phyloP scores from a whole-genome alignment of 192 early-diverging fungal species.

The Dispira parvispora region DNA sequence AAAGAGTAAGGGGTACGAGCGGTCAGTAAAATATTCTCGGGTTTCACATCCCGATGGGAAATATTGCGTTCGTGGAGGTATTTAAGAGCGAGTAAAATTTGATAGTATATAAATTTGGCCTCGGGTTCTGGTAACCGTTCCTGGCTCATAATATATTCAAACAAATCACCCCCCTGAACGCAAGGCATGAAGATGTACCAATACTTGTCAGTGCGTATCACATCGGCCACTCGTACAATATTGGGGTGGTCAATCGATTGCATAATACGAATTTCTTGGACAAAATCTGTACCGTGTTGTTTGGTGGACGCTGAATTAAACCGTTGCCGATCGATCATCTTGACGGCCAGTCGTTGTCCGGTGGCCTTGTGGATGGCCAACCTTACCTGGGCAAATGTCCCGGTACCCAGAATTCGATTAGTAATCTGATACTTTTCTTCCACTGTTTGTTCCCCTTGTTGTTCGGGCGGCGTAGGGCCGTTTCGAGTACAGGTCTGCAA shows the following conservation, averaged over 20 bases:
- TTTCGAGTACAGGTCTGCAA: background rate
- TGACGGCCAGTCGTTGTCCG: slow-evolving; percentile 58
- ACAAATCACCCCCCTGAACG: slow-evolving; percentile 73
- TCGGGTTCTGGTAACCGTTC: slow-evolving; percentile 62
- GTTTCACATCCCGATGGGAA: slow-evolving; percentile 66
- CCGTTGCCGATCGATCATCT: slow-evolving; percentile 68
- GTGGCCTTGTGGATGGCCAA: slow-evolving; percentile 43
- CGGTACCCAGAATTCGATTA: slow-evolving; percentile 26
- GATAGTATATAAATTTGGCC: slow-evolving; percentile 54
- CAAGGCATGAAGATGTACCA: slow-evolving; percentile 62
- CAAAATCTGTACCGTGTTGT: slow-evolving; percentile 56
- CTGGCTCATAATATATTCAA: slow-evolving; percentile 55
- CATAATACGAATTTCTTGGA: slow-evolving; percentile 59
- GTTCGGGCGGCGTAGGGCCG: background rate
- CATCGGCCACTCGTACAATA: slow-evolving; percentile 50
- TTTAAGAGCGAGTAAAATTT: slow-evolving; percentile 53
- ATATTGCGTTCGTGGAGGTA: slow-evolving; percentile 68
- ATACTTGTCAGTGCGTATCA: slow-evolving; percentile 33
- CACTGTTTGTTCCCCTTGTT: slow-evolving; percentile 11
- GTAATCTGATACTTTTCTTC: slow-evolving; percentile 29
- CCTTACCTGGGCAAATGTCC: slow-evolving; percentile 66
- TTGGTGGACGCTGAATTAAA: slow-evolving; percentile 43
- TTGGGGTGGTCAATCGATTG: slow-evolving; percentile 49
- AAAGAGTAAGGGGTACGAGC: slow-evolving; percentile 31
- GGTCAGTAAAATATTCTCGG: slow-evolving; percentile 51